Percentiles rank a stretch among this genome's conserved stretches.
phyloP scores from a whole-genome alignment of 805 yeast species.

The Saccharomycopsis lassenensis region DNA sequence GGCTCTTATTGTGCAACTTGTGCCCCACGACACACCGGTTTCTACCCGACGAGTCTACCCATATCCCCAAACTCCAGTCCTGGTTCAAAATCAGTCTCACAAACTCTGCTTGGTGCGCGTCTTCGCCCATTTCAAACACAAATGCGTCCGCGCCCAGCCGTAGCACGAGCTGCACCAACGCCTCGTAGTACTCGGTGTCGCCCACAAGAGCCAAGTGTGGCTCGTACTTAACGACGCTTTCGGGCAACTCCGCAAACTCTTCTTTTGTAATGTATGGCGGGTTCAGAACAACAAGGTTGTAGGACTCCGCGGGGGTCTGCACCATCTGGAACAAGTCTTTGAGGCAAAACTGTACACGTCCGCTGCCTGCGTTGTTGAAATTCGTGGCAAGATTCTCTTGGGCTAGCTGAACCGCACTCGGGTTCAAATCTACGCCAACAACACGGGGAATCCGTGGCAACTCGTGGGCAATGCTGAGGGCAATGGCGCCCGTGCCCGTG shows the following conservation, averaged over 20 bases:
- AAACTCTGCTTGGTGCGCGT: slow-evolving; percentile 41
- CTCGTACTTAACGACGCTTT: slow-evolving; percentile 62
- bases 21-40: slow-evolving; percentile 59
- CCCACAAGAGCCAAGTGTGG: slow-evolving; percentile 78
- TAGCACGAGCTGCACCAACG: slow-evolving; percentile 34
- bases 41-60: slow-evolving; percentile 40
- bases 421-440: slow-evolving; percentile 47
- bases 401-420: slow-evolving; percentile 41
- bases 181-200: slow-evolving; percentile 55
- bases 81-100: slow-evolving; percentile 17
- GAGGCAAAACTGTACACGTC: too few species aligned
- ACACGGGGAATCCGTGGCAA: slow-evolving; percentile 22
- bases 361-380: too few species aligned
- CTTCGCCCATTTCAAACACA: slow-evolving; percentile 68
- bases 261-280: slow-evolving; percentile 73
- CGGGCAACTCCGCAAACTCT: slow-evolving; percentile 39
- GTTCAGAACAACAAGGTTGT: slow-evolving; percentile 68
- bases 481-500: slow-evolving; percentile 85
- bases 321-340: too few species aligned
- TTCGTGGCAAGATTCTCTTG: slow-evolving; percentile 32
- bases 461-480: slow-evolving; percentile 36
- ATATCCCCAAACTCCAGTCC: slow-evolving; percentile 40
- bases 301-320: too few species aligned
- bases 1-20: too few species aligned
- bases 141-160: slow-evolving; percentile 32